Base-by-base conservation (phyloP, 1,284 basidiomycete species). In the Sporisorium sorghi region DNA sequence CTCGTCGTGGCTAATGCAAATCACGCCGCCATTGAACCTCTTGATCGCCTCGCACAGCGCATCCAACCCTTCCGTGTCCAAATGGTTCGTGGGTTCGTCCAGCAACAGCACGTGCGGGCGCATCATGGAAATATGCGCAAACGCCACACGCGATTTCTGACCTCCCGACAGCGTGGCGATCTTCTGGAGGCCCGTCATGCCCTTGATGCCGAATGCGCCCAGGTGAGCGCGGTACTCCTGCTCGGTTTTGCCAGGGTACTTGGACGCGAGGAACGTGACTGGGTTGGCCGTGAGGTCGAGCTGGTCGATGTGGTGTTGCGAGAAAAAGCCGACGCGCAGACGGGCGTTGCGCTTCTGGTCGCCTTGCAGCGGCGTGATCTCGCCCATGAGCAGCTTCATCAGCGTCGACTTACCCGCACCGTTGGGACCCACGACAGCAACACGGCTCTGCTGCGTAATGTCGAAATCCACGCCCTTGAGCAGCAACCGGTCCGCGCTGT, bases 361-460 rank as follows among this genome's bases (percentile, higher is more conserved):
- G 53, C 96, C 96, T 83, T 93, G 89, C 66, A 86, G 87, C 2
- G 97, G 94, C 78, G 92, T 90, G 37, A 97, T 88, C 15, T 85
- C 88, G 54, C 93, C 89, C 10, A 92, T 98, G 86, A 99, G 94
- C 64, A 99, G 90, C 87, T 98, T 91, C 47, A 99, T 89, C 54
- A 99, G 90, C 9, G 96, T 99, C 35, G 96, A 98, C 86, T 99
- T 99, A 71, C 96, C 96, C 33, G 96, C 92, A 81, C 96, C 96
- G 87, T 99, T 99, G 76, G 95, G 94, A 65, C 97, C 96, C 77
- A 99, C 93, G 83, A 99, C 98, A 79, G 96, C 96, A 53, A 99
- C 88, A 71, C 93, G 91, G 30, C 92, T 93, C 86, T 96, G 94
- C 93, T 96, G 96, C 85, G 83, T 82, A 46, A 84, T 81, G 91